Percentiles rank a stretch among this genome's conserved stretches.
Conservation (phyloP, 768 basidiomycete genomes). For the Rhizopogon vesiculosus region DNA sequence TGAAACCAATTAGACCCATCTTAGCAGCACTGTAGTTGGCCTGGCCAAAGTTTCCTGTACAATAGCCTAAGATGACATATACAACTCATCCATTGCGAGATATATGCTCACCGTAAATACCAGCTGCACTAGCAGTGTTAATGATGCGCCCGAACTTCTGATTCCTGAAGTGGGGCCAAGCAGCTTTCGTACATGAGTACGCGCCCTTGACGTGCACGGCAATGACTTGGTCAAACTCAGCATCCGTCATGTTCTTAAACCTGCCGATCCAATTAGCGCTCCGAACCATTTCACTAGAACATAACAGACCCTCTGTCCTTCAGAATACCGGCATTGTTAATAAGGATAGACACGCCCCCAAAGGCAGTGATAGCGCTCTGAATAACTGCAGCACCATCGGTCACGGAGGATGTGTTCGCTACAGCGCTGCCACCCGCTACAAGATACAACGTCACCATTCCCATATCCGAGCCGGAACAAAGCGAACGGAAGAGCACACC, state of each 20-base stretch:
- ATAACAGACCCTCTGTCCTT: conserved; percentile 66
- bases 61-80: not conserved
- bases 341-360: conserved; percentile 79
- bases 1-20: conserved; percentile 91
- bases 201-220: conserved; percentile 94
- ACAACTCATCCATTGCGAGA: not conserved
- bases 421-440: conserved; percentile 88
- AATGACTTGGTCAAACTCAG: conserved; percentile 86
- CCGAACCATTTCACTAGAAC: not conserved
- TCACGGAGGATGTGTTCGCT: conserved; percentile 79
- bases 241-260: conserved; percentile 97
- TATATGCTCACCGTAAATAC: conserved; percentile 68
- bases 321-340: conserved; percentile 95
- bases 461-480: not conserved
- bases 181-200: conserved; percentile 89
- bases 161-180: conserved; percentile 92
- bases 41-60: conserved; percentile 87
- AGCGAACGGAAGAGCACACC: conserved; percentile 42
- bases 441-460: conserved; percentile 1
- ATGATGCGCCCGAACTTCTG: conserved; percentile 93
- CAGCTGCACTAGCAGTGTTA: conserved; percentile 94
- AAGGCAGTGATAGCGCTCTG: conserved; percentile 82
- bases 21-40: conserved; percentile 98
- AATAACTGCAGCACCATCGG: conserved; percentile 84
- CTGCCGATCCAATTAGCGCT: conserved; percentile 30